Conservation (phyloP, 345 rosid genomes). For the Rhodomyrtus tomentosa region DNA sequence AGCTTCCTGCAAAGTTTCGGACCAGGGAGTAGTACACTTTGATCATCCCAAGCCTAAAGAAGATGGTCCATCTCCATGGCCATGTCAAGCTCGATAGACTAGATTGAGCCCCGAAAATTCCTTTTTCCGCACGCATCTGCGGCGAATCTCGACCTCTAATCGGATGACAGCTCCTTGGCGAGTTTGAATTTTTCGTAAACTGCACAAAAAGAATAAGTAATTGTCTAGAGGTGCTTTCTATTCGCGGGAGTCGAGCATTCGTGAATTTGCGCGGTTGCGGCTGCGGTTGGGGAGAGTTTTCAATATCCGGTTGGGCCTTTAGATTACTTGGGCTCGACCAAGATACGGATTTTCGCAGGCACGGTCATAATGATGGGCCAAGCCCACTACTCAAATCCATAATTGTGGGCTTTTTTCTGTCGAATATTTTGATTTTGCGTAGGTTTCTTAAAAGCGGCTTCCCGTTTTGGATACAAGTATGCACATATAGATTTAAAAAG, state of each 20-base stretch:
- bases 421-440: no score
- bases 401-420: no score
- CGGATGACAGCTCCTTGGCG: neutral
- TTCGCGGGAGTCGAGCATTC: neutral
- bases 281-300: neutral
- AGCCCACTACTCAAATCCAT: neutral
- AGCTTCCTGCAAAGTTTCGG: neutral
- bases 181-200: neutral
- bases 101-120: neutral
- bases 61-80: neutral
- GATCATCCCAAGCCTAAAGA: neutral
- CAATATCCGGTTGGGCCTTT: neutral
- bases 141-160: neutral
- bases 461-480: no score
- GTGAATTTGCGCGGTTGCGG: neutral
- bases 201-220: neutral
- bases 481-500: no score
- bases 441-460: no score
- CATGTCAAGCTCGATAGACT: neutral
- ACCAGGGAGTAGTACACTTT: neutral
- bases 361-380: neutral
- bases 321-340: neutral
- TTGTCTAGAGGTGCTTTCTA: neutral
- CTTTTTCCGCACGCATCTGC: accelerated
- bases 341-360: neutral